Base-by-base conservation (phyloP, 2,329 filamentous ascomycete genomes). In the Hypomyces perniciosus region DNA sequence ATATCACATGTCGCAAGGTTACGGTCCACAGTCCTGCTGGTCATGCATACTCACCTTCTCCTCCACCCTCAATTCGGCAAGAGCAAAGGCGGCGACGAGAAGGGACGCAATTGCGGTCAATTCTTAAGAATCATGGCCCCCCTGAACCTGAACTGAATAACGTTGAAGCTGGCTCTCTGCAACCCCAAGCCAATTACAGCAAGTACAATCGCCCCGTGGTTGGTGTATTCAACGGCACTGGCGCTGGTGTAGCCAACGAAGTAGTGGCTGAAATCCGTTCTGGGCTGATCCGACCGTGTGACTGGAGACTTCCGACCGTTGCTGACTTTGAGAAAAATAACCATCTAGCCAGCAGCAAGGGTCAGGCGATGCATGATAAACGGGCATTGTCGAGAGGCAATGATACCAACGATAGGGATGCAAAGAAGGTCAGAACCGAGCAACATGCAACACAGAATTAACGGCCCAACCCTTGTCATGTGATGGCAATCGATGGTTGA, bases 61-160 rank as follows among this genome's bases (percentile, higher is more conserved):
- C 54, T 5, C 61, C 65, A 5, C 64, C 59, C n/a, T 68, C 68
- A 1, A 50, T 71, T 31, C 54, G 62, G 42, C 64, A 72, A 43
- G 70, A 72, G 53, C 65, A 70, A 52, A 55, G 57, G 9, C 62
- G 63, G 26, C 63, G 70, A 29, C 61, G 70, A 33, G 64, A 62
- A 44, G 57, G 58, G 3, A 53, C 39, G 4, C 54, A 56, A 10
- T 62, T 66, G 5, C 65, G 62, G 1, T 66, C 70, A 1, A 72
- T 72, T 28, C 45, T 72, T 30, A 70, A 68, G 40, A 29, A 42
- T 31, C 47, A n/a, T 50, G 4, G 10, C 2, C 6, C 13, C 20
- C 26, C 6, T 2, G 10, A 34, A 38, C 9, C 9, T 8, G 57
- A 57, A 29, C 41, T 50, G 8, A 30, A 27, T 10, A n/a, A 20